Conservation (phyloP, 2,329 filamentous ascomycete genomes). For the Hypoxylon sp. region DNA sequence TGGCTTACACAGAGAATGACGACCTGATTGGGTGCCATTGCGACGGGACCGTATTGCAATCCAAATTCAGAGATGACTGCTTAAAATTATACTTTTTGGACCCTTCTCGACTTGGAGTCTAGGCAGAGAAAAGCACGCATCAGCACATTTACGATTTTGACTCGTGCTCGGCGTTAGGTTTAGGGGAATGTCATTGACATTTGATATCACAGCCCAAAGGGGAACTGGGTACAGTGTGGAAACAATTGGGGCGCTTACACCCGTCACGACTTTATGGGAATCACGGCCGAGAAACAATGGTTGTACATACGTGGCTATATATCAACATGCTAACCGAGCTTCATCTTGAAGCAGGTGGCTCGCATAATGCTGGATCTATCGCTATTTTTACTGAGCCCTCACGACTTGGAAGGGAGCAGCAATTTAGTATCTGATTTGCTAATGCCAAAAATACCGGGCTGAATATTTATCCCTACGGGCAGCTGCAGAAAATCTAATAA, state of each 20-base stretch:
- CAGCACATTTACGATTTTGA: slow-evolving; percentile 31
- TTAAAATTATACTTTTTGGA: slow-evolving; percentile 23
- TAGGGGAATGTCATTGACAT: slow-evolving; percentile 26
- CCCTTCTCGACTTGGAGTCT: slow-evolving; percentile 22
- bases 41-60: slow-evolving; percentile 12
- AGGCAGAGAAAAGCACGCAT: slow-evolving; percentile 43
- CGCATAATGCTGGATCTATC: slow-evolving; percentile 18
- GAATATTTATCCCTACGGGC: neutral
- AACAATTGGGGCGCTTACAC: slow-evolving; percentile 30
- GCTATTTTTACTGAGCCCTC: slow-evolving; percentile 16
- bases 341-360: slow-evolving; percentile 2
- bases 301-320: slow-evolving; percentile 36
- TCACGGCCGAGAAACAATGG: slow-evolving; percentile 32
- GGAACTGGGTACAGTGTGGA: slow-evolving; percentile 30
- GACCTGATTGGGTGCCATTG: slow-evolving; percentile 15
- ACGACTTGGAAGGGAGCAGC: neutral
- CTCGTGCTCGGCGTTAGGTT: slow-evolving; percentile 37
- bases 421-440: slow-evolving; percentile 11
- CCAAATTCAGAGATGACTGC: slow-evolving; percentile 18
- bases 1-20: slow-evolving; percentile 43
- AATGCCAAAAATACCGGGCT: slow-evolving; percentile 14
- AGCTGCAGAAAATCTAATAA: slow-evolving; percentile 18
- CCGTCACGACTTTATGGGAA: slow-evolving; percentile 39
- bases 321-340: slow-evolving; percentile 21
- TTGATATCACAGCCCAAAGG: slow-evolving; percentile 24